Evolutionary conservation across 176 grass and related monocot species (phyloP).

Genomic region (Oryza meridionalis): DNA sequence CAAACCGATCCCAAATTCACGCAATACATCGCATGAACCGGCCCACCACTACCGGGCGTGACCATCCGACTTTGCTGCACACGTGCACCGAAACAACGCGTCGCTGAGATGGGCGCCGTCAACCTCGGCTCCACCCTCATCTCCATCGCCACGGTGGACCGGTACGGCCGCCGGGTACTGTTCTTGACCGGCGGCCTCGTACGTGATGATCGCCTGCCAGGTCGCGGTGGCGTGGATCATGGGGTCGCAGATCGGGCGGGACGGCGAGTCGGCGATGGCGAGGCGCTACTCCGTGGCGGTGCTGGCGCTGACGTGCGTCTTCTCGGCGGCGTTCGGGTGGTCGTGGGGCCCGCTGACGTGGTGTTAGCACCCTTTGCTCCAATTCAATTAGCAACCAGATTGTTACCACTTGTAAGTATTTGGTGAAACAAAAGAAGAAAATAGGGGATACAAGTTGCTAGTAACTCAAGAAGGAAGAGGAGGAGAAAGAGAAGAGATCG

Average conservation of each 20-base stretch:
- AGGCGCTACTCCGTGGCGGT: conserved; percentile 57
- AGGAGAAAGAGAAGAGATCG: too few relatives aligned
- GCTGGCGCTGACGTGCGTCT: conserved; percentile 67
- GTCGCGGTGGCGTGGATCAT: conserved; percentile 67
- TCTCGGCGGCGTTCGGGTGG: conserved; percentile 72
- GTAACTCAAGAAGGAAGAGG: not conserved
- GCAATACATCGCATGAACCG: too few relatives aligned
- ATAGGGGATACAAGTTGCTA: too few relatives aligned
- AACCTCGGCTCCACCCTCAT: conserved; percentile 54
- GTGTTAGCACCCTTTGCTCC: not conserved
- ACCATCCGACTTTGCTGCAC: too few relatives aligned
- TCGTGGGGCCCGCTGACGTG: conserved; percentile 81
- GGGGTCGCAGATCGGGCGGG: conserved; percentile 37
- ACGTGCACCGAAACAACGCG: too few relatives aligned
- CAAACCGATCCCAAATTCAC: too few relatives aligned
- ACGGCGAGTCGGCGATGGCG: conserved; percentile 50
- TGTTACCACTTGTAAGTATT: too few relatives aligned
- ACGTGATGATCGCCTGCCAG: conserved; percentile 62
- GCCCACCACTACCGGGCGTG: too few relatives aligned
- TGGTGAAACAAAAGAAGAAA: too few relatives aligned
- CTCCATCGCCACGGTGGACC: conserved; percentile 50
- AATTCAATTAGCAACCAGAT: too few relatives aligned
- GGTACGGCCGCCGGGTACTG: conserved; percentile 54
- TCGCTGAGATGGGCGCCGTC: conserved; percentile 59
- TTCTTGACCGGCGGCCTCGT: conserved; percentile 51